Evolutionary conservation across 2,329 filamentous ascomycete species (phyloP).

Genomic region (Seiridium cupressi): DNA sequence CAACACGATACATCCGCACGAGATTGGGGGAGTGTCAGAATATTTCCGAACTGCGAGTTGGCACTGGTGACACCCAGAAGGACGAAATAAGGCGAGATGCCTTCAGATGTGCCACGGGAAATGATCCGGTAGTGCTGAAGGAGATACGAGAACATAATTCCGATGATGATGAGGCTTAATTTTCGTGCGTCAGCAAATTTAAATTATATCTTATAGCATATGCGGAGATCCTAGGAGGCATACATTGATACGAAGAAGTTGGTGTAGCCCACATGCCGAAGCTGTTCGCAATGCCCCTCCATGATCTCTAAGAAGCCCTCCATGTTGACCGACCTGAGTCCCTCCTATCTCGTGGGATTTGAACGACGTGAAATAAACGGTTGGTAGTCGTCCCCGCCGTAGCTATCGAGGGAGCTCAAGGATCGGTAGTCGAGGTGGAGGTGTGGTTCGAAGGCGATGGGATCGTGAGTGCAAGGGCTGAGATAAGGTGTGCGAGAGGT

Average conservation of each 20-base stretch:
- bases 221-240: neutral
- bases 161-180: constrained; percentile 71
- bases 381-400: too few relatives aligned
- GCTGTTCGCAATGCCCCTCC: constrained; percentile 46
- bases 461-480: too few relatives aligned
- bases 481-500: too few relatives aligned
- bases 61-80: constrained; percentile 90
- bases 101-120: constrained; percentile 79
- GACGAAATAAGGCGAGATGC: constrained; percentile 93
- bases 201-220: too few relatives aligned
- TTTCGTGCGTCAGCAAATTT: constrained; percentile 16
- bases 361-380: too few relatives aligned
- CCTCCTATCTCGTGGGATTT: neutral
- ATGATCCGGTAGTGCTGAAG: constrained; percentile 95
- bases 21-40: constrained; percentile 81
- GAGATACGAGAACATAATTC: constrained; percentile 88
- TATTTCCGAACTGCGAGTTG: constrained; percentile 88
- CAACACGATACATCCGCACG: constrained; percentile 84
- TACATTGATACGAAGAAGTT: constrained; percentile 58
- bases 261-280: constrained; percentile 51
- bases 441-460: too few relatives aligned
- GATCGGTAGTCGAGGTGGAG: too few relatives aligned
- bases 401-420: too few relatives aligned
- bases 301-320: constrained; percentile 22
- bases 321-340: constrained; percentile 22